These are phyloP conservation scores for Sphagnum magellanicum DNA, from an alignment of 228 moss, liverwort and hornwort species.

Conservation along the genomic window DNA sequence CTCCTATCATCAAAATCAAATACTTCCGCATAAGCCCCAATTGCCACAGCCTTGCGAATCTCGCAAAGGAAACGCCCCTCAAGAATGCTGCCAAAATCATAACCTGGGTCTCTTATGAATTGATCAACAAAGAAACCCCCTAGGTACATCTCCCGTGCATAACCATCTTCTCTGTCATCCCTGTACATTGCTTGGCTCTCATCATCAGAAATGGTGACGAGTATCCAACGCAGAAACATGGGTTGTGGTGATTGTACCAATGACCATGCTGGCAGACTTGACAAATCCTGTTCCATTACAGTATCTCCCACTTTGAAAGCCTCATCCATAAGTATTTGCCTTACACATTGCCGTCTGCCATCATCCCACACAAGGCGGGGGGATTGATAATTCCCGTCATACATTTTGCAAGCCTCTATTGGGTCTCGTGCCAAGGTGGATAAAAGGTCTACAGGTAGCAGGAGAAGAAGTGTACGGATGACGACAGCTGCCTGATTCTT, in stretches of 20 bases:
- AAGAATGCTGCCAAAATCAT: slow-evolving; percentile 76
- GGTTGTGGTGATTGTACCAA: slow-evolving; percentile 48
- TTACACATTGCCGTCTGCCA: slow-evolving; percentile 57
- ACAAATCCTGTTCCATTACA: slow-evolving; percentile 29
- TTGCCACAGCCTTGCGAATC: slow-evolving; percentile 89
- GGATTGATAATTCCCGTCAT: slow-evolving; percentile 59
- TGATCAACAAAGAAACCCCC: slow-evolving; percentile 97
- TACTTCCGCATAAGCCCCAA: slow-evolving; percentile 85
- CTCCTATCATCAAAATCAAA: slow-evolving; percentile 91
- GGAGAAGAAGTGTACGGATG: slow-evolving; percentile 62
- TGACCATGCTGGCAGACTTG: slow-evolving; percentile 61
- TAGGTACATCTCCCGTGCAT: slow-evolving; percentile 90
- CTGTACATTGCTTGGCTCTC: slow-evolving; percentile 72
- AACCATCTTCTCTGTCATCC: slow-evolving; percentile 64
- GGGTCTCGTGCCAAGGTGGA: slow-evolving; percentile 91
- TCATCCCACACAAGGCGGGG: slow-evolving; percentile 93
- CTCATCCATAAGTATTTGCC: slow-evolving; percentile 49
- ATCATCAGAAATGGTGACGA: slow-evolving; percentile 66
- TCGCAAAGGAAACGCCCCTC: slow-evolving; percentile 89
- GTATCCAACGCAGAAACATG: slow-evolving; percentile 70
- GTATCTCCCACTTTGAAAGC: slow-evolving; percentile 45
- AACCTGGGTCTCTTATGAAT: slow-evolving; percentile 80
- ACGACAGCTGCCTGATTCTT: slow-evolving; percentile 45
- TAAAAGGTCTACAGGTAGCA: slow-evolving; percentile 81
- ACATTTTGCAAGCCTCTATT: slow-evolving; percentile 69